Evolutionary conservation across 2,329 filamentous ascomycete genomes (phyloP), one percentile per base, ranked within the genome.

Genomic region (Ceratocystis huliohia): DNA sequence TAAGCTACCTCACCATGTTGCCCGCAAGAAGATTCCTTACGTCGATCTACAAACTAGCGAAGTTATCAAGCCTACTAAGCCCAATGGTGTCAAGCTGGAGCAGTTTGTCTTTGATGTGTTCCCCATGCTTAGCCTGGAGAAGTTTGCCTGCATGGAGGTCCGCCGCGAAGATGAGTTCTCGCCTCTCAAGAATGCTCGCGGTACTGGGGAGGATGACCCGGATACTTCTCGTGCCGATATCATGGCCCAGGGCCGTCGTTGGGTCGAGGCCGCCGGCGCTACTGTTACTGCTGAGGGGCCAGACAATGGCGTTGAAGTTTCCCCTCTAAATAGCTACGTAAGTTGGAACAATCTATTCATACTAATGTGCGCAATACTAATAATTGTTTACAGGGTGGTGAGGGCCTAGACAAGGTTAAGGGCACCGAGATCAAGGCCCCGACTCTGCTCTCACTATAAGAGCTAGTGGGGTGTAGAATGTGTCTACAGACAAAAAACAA

Each of bases 31-130:
- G 88, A 99, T 99, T 69, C 92, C 93, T 10, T 87, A 84, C 74
- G 83, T 90, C 70, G 86, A 96, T 74, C 82, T 87, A 15, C 81
- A 88, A 74, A 87, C 82, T 41, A 92, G 91, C 69, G 86, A 90
- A 75, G 84, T 84, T 0, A 80, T 96, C 76, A 96, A 96, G 82
- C 91, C 93, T 2, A 86, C 91, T 75, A 94, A 91, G 79, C 91
- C 94, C 70, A 99, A 99, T 74, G 94, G 94, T 71, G 92, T 99
- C 83, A 99, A 99, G 82, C 84, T 99, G 48, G 94, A 99, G 82
- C 94, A 97, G 78, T 67, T 67, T 44, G 63, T 69, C 69, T 99
- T 99, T 74, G 94, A 99, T 75, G 94, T 96, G 74, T 99, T 99
- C 82, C 92, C 93, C 69, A 83, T 93, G 80, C 81, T 96, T 64